phyloP scores from a whole-genome alignment of 1,284 basidiomycete genomes.

The Cryptococcus floricola region DNA sequence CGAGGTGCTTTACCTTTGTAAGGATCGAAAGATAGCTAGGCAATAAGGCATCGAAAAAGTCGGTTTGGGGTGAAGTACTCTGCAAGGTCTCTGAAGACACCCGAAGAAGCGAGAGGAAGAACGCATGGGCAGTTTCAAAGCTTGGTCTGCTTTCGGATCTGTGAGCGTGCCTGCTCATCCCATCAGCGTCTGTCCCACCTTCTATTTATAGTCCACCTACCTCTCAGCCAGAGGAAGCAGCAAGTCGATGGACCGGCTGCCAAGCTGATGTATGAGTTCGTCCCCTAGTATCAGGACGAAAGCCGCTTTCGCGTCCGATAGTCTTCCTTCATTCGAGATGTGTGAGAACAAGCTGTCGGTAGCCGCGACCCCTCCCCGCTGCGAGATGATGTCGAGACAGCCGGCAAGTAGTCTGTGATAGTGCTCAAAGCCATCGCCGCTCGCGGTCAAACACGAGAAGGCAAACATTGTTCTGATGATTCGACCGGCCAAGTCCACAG shows the following conservation, averaged over 20 bases:
- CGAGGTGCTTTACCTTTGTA: slow-evolving; percentile 15
- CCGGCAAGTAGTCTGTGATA: slow-evolving; percentile 33
- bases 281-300: slow-evolving; percentile 29
- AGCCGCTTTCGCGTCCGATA: slow-evolving; percentile 12
- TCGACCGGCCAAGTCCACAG: slow-evolving; percentile 9
- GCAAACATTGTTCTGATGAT: slow-evolving; percentile 21
- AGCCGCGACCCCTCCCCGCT: slow-evolving; percentile 6
- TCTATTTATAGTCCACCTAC: slow-evolving; percentile 13
- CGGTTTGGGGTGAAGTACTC: slow-evolving; percentile 8
- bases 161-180: slow-evolving; percentile 21
- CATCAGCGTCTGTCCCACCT: background rate
- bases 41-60: slow-evolving; percentile 26
- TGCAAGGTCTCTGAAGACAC: slow-evolving; percentile 12
- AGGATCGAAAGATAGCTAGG: slow-evolving; percentile 23
- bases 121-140: slow-evolving; percentile 38
- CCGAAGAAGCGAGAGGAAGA: slow-evolving; percentile 25
- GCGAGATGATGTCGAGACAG: slow-evolving; percentile 28
- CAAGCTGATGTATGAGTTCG: slow-evolving; percentile 27
- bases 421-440: slow-evolving; percentile 15
- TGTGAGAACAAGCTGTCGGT: slow-evolving; percentile 3
- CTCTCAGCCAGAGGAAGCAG: slow-evolving; percentile 23
- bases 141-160: slow-evolving; percentile 17
- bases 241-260: slow-evolving; percentile 14
- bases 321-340: background rate
- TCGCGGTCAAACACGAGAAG: slow-evolving; percentile 20